Conservation (phyloP, 805 yeast genomes). For the Scheffersomyces lignosus region DNA sequence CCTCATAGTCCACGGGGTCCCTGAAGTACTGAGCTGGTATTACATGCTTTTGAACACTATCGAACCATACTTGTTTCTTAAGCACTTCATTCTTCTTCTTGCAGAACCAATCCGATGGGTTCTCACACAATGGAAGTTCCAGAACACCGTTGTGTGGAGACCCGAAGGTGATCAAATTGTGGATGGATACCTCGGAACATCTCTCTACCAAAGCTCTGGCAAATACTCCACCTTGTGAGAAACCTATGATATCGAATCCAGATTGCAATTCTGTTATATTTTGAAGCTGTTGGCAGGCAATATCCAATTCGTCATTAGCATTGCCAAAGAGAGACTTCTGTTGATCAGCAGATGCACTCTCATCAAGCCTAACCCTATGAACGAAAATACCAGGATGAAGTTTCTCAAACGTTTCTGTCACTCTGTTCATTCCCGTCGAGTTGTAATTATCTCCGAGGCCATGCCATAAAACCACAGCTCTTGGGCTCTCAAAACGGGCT, state of each 20-base stretch:
- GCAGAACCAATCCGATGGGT: constrained; percentile 58
- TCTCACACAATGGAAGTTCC: constrained; percentile 62
- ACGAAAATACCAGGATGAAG: constrained; percentile 51
- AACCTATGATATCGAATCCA: constrained; percentile 76
- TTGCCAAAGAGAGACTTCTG: constrained; percentile 59
- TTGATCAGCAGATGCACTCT: constrained; percentile 53
- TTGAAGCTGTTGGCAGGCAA: constrained; percentile 56
- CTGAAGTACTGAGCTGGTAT: constrained; percentile 79
- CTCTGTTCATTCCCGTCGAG: constrained; percentile 56
- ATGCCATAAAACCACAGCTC: constrained; percentile 77
- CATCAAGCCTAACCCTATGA: constrained; percentile 54
- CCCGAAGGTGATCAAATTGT: constrained; percentile 69
- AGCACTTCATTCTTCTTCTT: constrained; percentile 51
- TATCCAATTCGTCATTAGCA: constrained; percentile 52
- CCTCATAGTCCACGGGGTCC: constrained; percentile 53
- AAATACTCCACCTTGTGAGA: constrained; percentile 84
- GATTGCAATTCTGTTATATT: constrained; percentile 42
- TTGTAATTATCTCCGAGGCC: constrained; percentile 79
- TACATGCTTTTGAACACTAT: constrained; percentile 53
- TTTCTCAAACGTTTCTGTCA: constrained; percentile 40
- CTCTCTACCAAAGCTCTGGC: constrained; percentile 64
- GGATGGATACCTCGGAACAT: constrained; percentile 44
- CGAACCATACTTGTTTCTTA: constrained; percentile 60
- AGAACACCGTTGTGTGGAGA: constrained; percentile 78
- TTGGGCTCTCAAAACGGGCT: no score